These are phyloP conservation scores for Pseudopithomyces maydicus DNA, from an alignment of 2,329 filamentous ascomycete genomes.

Conservation along the genomic window DNA sequence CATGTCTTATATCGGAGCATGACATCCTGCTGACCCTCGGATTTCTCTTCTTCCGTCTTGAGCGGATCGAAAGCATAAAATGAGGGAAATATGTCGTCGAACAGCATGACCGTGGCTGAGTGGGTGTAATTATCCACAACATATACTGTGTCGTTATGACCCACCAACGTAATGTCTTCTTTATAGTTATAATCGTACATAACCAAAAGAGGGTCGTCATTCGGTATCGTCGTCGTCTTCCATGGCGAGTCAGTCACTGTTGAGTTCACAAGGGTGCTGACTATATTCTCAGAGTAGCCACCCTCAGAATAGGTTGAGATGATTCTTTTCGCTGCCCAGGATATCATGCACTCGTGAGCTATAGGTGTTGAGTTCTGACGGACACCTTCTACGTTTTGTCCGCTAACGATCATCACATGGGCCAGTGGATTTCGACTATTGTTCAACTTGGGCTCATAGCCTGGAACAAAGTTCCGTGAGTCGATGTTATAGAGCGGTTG, in stretches of 20 bases:
- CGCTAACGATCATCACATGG: constrained; percentile 3
- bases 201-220: too few species aligned
- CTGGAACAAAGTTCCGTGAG: constrained; percentile 6
- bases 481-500: constrained; percentile 12
- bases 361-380: constrained; percentile 13
- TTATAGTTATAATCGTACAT: constrained; percentile 4
- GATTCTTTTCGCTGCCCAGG: constrained; percentile 17
- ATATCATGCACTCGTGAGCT: constrained; percentile 14
- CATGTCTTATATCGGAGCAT: constrained; percentile 2
- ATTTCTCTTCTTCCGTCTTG: too few species aligned
- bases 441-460: constrained; percentile 10
- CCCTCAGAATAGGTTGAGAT: constrained; percentile 11
- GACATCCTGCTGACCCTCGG: too few species aligned
- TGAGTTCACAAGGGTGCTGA: constrained; percentile 2
- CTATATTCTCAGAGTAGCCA: constrained; percentile 15
- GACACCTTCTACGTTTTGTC: background rate
- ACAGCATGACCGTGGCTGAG: background rate
- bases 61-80: background rate
- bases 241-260: constrained; percentile 5
- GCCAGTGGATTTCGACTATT: constrained; percentile 10
- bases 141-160: background rate
- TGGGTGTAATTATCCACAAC: constrained; percentile 9
- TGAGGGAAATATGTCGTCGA: constrained; percentile 15
- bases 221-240: too few species aligned
- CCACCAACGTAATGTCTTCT: background rate